These are phyloP conservation scores for Trapa incisa DNA, from an alignment of 345 rosid species.

Conservation along the genomic window DNA sequence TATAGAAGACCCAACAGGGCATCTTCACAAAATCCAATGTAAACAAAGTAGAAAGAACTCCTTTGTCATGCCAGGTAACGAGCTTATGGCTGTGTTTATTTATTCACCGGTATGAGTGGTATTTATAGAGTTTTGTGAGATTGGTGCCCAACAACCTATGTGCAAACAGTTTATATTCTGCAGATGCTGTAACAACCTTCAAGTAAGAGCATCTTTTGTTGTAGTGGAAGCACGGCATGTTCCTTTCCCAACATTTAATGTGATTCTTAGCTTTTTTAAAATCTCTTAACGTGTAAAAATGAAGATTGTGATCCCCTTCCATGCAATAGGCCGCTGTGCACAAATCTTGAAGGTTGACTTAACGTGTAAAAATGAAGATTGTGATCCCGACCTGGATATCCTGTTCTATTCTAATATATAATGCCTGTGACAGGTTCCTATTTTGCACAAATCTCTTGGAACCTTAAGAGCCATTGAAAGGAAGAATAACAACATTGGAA, in stretches of 20 bases:
- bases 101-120: background rate
- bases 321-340: background rate
- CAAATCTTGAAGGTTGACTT: too few relatives aligned
- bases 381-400: too few relatives aligned
- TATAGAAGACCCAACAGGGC: conserved; percentile 32
- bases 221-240: too few relatives aligned
- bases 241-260: background rate
- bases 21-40: background rate
- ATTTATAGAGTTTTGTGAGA: background rate
- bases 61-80: background rate
- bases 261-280: background rate
- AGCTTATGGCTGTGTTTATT: background rate
- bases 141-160: background rate
- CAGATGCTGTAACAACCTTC: background rate
- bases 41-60: background rate
- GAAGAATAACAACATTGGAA: background rate
- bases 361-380: too few relatives aligned
- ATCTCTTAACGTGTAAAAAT: too few relatives aligned
- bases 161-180: background rate
- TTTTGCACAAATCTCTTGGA: too few relatives aligned
- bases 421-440: too few relatives aligned
- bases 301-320: background rate
- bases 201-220: too few relatives aligned
- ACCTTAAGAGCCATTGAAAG: too few relatives aligned
- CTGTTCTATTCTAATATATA: too few relatives aligned